These are phyloP conservation scores for Hansenula sp. DNA, from an alignment of 1,139 yeast genomes.

Conservation along the genomic window DNA sequence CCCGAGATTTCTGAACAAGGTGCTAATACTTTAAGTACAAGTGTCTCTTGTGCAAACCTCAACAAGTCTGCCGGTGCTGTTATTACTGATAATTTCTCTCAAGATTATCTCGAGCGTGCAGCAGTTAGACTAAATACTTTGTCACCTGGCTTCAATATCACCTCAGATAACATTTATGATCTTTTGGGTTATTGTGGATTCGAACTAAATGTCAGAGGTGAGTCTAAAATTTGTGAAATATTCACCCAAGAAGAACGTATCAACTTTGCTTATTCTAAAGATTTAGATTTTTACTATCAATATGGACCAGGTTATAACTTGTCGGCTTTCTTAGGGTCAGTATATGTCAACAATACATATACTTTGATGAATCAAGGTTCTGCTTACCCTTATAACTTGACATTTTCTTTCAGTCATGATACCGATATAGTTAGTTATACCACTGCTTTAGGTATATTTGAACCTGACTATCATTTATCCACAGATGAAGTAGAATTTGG, in stretches of 20 bases:
- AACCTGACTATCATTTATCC: conserved; percentile 31
- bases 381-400: conserved; percentile 26
- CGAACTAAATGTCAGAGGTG: conserved; percentile 51
- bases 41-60: conserved; percentile 27
- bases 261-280: conserved; percentile 40
- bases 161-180: conserved; percentile 35
- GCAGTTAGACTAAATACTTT: conserved; percentile 34
- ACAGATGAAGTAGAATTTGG: conserved; percentile 33
- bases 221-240: conserved; percentile 48
- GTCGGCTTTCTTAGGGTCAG: conserved; percentile 43
- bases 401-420: conserved; percentile 55
- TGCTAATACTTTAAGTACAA: conserved; percentile 36
- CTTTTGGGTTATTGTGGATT: conserved; percentile 51
- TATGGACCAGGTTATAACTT: conserved; percentile 50
- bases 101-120: conserved; percentile 31
- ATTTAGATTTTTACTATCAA: conserved; percentile 44
- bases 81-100: conserved; percentile 18
- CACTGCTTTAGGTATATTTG: conserved; percentile 47
- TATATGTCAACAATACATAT: conserved; percentile 41
- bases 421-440: conserved; percentile 47
- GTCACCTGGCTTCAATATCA: conserved; percentile 39
- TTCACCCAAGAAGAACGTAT: conserved; percentile 54
- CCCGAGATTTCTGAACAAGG: conserved; percentile 33
- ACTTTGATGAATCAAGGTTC: conserved; percentile 22
- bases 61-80: conserved; percentile 21